Evolutionary conservation across 495 filamentous ascomycete genomes (phyloP), one percentile per base, ranked within the genome.

Genomic region (Gamarada debralockiae): DNA sequence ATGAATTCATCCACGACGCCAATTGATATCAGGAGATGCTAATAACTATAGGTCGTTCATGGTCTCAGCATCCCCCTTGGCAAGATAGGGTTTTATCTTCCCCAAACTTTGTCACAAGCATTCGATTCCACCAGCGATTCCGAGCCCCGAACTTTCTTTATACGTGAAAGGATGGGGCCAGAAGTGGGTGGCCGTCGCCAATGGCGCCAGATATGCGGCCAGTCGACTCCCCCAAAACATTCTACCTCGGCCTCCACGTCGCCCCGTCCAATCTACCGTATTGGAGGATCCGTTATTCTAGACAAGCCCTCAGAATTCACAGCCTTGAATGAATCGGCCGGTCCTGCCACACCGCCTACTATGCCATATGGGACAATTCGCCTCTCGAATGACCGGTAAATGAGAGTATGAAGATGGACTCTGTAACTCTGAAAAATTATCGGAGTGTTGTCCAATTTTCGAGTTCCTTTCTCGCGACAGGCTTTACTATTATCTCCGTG

Each of bases 61-160:
- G 90, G 90, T 10, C 75, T 96, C 21, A 90, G 82, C 25, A 87
- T 96, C 20, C 89, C 90, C 0, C 57, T 93, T 7, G 89, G 86
- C 1, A 95, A 93, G 66, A 71, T 90, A 0, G 89, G 89, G 2
- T 82, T 90, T 58, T 79, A 86, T 46, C 72, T 92, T 1, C 90
- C 90, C 3, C 75, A 83, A 25, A 91, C 88, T 0, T 70, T 93
- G 48, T 92, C 88, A 13, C 50, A 10, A 40, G 62, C 23, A 48
- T 60, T 13, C 65, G 36, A 50, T 15, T n/a, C 18, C 9, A 41
- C 38, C 38, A 9, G 38, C 8, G 18, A 41, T 15, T 41, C 18
- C 12, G 38, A 15, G 18, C n/a, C 31, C 31, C 31, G n/a, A 34
- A 8, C n/a, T n/a, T n/a, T 34, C 31, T 8, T n/a, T n/a, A n/a